These are phyloP conservation scores for Starmerella bombi DNA, from an alignment of 805 yeast species.

Conservation along the genomic window DNA sequence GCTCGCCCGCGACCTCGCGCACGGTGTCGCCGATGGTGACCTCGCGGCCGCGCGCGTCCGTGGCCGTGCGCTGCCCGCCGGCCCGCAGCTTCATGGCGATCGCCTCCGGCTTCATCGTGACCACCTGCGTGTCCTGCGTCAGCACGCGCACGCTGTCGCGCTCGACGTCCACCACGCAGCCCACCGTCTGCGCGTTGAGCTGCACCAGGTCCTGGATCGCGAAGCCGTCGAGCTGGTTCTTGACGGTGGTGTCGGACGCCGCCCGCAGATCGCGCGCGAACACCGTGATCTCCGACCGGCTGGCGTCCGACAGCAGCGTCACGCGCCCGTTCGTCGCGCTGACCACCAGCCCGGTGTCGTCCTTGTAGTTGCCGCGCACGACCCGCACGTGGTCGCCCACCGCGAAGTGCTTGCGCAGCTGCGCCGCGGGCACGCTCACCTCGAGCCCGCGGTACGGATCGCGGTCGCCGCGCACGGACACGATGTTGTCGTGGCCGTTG, in stretches of 20 bases:
- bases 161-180: constrained; percentile 81
- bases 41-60: constrained; percentile 75
- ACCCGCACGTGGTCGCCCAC: constrained; percentile 95
- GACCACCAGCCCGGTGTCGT: constrained; percentile 91
- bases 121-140: constrained; percentile 65
- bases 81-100: constrained; percentile 56
- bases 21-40: constrained; percentile 85
- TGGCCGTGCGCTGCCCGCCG: constrained; percentile 59
- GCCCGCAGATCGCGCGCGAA: constrained; percentile 83
- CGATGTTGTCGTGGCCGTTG: constrained; percentile 37
- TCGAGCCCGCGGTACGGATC: constrained; percentile 41
- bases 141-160: constrained; percentile 71
- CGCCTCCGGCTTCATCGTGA: constrained; percentile 64
- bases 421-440: constrained; percentile 69
- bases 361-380: constrained; percentile 77
- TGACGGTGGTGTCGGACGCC: constrained; percentile 75
- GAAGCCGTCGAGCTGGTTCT: constrained; percentile 61
- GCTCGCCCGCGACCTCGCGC: constrained; percentile 70
- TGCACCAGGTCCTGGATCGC: constrained; percentile 84
- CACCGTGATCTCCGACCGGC: constrained; percentile 77
- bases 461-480: constrained; percentile 36
- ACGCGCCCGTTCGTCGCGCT: constrained; percentile 64
- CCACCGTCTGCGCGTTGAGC: constrained; percentile 72
- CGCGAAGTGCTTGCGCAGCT: constrained; percentile 70
- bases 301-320: constrained; percentile 77